These are phyloP conservation scores for Epichloe gansuensis DNA, from an alignment of 2,329 filamentous ascomycete genomes.

Conservation along the genomic window DNA sequence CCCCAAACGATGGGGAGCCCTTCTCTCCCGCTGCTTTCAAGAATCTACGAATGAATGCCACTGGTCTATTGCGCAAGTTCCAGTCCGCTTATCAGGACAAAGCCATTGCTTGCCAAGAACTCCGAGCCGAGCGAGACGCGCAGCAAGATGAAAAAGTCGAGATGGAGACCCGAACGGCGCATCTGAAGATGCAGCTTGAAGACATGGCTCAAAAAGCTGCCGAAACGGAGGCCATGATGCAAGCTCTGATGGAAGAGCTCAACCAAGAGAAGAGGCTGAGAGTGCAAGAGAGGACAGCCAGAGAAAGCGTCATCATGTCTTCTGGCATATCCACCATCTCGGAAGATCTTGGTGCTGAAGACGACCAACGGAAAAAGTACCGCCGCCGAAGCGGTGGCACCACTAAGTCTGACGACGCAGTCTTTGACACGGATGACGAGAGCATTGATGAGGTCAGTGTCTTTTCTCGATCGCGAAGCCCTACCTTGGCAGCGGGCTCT, in stretches of 20 bases:
- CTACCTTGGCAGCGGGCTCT: slow-evolving; percentile 30
- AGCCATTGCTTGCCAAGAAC: slow-evolving; percentile 34
- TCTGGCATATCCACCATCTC: slow-evolving; percentile 31
- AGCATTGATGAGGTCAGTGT: slow-evolving; percentile 40
- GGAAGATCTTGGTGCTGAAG: slow-evolving; percentile 42
- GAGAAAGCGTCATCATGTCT: slow-evolving; percentile 15
- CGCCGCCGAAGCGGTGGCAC: slow-evolving; percentile 33
- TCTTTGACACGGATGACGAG: slow-evolving; percentile 41
- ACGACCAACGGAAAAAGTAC: slow-evolving; percentile 29
- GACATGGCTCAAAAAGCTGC: slow-evolving; percentile 40
- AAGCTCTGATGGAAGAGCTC: slow-evolving; percentile 36
- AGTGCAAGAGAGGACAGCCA: slow-evolving; percentile 23
- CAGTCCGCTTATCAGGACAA: slow-evolving; percentile 46
- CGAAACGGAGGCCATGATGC: slow-evolving; percentile 40
- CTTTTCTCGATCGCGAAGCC: slow-evolving; percentile 48
- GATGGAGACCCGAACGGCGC: slow-evolving; percentile 35
- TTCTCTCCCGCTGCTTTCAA: slow-evolving; percentile 49
- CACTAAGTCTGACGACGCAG: slow-evolving; percentile 26
- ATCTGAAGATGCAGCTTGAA: slow-evolving; percentile 47
- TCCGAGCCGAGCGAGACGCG: slow-evolving; percentile 39
- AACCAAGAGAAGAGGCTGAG: slow-evolving; percentile 36
- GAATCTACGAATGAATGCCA: slow-evolving; percentile 46
- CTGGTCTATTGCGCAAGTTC: slow-evolving; percentile 40
- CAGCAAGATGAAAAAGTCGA: slow-evolving; percentile 44
- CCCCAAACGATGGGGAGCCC: slow-evolving; percentile 30